A percentile compares a stretch with the other conserved stretches of the same genome.
These are phyloP conservation scores for Boehmeria nivea DNA, from an alignment of 306 rosid genomes.

Conservation along the genomic window DNA sequence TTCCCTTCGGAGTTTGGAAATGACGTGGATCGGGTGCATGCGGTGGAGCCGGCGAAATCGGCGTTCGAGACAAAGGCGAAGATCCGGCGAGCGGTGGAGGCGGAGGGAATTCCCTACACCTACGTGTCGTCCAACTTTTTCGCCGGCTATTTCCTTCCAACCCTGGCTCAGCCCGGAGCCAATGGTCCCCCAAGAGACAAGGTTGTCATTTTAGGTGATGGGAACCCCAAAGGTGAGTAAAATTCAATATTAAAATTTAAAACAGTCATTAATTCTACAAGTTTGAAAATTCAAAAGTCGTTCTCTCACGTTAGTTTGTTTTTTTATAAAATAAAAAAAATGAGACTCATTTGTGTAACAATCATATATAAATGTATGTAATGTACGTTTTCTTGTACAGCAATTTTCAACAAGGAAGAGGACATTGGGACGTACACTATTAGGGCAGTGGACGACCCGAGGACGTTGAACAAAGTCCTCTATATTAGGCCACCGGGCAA, in stretches of 20 bases:
- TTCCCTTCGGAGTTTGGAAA: conserved; percentile 43
- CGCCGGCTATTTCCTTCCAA: conserved; percentile 33
- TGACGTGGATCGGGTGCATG: conserved; percentile 37
- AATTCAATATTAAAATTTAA: no score
- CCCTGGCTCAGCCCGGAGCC: conserved; percentile 27
- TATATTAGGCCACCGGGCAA: conserved; percentile 27
- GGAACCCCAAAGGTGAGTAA: conserved; percentile 35
- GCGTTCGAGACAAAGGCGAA: conserved; percentile 22
- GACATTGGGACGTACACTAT: conserved; percentile 34
- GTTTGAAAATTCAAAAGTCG: no score
- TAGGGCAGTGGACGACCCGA: conserved; percentile 38
- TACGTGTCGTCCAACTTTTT: conserved; percentile 31
- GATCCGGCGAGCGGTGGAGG: conserved; percentile 30
- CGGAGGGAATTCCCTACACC: conserved; percentile 39
- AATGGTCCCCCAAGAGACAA: conserved; percentile 35
- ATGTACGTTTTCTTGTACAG: conserved; percentile 1
- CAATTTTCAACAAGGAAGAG: conserved; percentile 37
- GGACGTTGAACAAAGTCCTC: conserved; percentile 37
- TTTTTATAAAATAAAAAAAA: not conserved
- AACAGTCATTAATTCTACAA: not conserved
- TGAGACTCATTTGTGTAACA: no score
- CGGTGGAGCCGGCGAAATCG: conserved; percentile 42
- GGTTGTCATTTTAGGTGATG: conserved; percentile 36
- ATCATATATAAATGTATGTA: no score
- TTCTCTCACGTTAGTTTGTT: no score